Percentiles rank a stretch among this genome's conserved stretches.
These are phyloP conservation scores for Dothistroma septosporum DNA, from an alignment of 2,329 filamentous ascomycete species.

Conservation along the genomic window DNA sequence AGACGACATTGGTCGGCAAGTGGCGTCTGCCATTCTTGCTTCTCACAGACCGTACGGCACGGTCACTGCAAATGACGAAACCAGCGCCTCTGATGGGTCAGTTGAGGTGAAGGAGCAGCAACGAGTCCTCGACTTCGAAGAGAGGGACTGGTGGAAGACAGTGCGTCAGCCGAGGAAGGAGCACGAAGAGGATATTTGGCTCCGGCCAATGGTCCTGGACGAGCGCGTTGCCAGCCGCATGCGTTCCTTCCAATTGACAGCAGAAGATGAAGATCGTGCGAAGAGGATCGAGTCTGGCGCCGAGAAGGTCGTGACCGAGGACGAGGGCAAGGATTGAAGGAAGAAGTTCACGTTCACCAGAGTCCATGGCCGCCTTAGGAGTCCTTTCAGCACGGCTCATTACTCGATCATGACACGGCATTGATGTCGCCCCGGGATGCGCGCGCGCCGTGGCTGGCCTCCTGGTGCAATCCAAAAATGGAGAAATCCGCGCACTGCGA, in stretches of 20 bases:
- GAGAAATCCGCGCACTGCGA: no score
- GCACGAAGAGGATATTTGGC: constrained; percentile 62
- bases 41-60: constrained; percentile 47
- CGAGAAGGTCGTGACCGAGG: constrained; percentile 8
- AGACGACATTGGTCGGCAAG: constrained; percentile 80
- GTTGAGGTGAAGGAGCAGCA: constrained; percentile 58
- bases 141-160: constrained; percentile 80
- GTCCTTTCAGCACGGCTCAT: no score
- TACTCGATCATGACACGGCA: no score
- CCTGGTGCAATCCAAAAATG: no score
- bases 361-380: no score
- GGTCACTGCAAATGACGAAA: constrained; percentile 16
- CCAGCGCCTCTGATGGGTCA: constrained; percentile 25
- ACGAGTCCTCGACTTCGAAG: constrained; percentile 63
- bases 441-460: no score
- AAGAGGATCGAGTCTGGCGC: constrained; percentile 37
- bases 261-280: constrained; percentile 67
- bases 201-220: constrained; percentile 67
- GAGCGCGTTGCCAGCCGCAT: constrained; percentile 71
- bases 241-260: constrained; percentile 67
- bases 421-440: no score
- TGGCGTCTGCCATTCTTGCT: constrained; percentile 76
- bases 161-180: constrained; percentile 53
- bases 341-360: no score
- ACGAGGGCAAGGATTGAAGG: background rate